phyloP scores from a whole-genome alignment of 495 filamentous ascomycete genomes.

The Aspergillus ellipticus region DNA sequence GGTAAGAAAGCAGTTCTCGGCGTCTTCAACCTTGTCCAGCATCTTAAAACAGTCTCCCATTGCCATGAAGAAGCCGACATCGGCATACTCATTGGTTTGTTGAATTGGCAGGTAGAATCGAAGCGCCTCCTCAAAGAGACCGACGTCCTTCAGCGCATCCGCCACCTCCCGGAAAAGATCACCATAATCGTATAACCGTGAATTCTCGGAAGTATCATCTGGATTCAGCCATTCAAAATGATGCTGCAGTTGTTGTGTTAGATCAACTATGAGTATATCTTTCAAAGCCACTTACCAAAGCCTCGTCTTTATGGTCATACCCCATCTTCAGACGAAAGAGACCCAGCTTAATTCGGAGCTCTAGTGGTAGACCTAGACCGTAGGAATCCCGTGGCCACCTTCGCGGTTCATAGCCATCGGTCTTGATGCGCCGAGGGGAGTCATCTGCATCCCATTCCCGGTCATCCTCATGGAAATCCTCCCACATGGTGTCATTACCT shows the following conservation, averaged over 20 bases:
- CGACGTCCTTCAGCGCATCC: constrained; percentile 57
- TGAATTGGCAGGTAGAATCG: constrained; percentile 70
- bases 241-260: constrained; percentile 33
- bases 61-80: constrained; percentile 61
- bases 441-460: constrained; percentile 85
- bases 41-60: constrained; percentile 70
- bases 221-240: constrained; percentile 67
- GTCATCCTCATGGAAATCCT: constrained; percentile 71
- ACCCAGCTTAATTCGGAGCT: constrained; percentile 83
- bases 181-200: constrained; percentile 58
- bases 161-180: constrained; percentile 76
- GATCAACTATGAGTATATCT: not conserved
- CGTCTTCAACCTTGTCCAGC: constrained; percentile 58
- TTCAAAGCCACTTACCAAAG: constrained; percentile 53
- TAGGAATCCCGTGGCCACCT: constrained; percentile 59
- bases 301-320: constrained; percentile 61
- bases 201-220: constrained; percentile 41
- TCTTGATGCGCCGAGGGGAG: constrained; percentile 57
- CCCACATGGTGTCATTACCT: constrained; percentile 72
- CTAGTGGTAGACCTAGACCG: constrained; percentile 71
- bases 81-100: constrained; percentile 52
- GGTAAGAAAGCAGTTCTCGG: constrained; percentile 69
- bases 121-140: constrained; percentile 59
- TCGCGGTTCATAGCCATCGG: constrained; percentile 52
- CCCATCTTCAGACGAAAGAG: constrained; percentile 70